These are phyloP conservation scores for Fagopyrum homotropicum DNA, from an alignment of 148 eudicot genomes.

Conservation along the genomic window DNA sequence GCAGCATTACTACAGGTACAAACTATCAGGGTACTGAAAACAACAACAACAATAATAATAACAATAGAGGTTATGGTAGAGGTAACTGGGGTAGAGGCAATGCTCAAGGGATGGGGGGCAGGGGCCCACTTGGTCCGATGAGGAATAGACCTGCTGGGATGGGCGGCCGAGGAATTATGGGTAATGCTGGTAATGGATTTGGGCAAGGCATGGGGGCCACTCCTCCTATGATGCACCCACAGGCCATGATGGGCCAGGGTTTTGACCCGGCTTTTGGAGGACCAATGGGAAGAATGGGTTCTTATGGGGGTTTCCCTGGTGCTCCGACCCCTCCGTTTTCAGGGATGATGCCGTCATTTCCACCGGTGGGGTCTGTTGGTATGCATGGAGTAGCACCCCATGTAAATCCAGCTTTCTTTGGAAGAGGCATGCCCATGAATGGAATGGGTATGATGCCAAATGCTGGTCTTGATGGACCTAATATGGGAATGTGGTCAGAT, in stretches of 20 bases:
- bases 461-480: slow-evolving; percentile 69
- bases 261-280: slow-evolving; percentile 80
- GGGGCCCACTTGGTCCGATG: slow-evolving; percentile 57
- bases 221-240: slow-evolving; percentile 72
- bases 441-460: slow-evolving; percentile 88
- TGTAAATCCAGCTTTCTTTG: slow-evolving; percentile 86
- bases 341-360: slow-evolving; percentile 67
- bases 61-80: slow-evolving; percentile 41
- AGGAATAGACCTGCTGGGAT: slow-evolving; percentile 57
- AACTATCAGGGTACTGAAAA: slow-evolving; percentile 31
- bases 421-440: slow-evolving; percentile 72
- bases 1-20: slow-evolving; percentile 37
- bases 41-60: slow-evolving; percentile 18
- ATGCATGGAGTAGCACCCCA: slow-evolving; percentile 87
- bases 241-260: slow-evolving; percentile 85
- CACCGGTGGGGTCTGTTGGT: slow-evolving; percentile 68
- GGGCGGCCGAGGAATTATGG: slow-evolving; percentile 63
- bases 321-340: slow-evolving; percentile 57
- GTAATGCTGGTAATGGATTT: slow-evolving; percentile 66
- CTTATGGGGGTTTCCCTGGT: slow-evolving; percentile 60
- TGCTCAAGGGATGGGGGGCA: slow-evolving; percentile 54
- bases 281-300: slow-evolving; percentile 80
- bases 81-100: slow-evolving; percentile 85
- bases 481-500: slow-evolving; percentile 89
- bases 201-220: slow-evolving; percentile 58